Conservation (phyloP, 2,329 filamentous ascomycete species). For the Chaetomium globosum region DNA sequence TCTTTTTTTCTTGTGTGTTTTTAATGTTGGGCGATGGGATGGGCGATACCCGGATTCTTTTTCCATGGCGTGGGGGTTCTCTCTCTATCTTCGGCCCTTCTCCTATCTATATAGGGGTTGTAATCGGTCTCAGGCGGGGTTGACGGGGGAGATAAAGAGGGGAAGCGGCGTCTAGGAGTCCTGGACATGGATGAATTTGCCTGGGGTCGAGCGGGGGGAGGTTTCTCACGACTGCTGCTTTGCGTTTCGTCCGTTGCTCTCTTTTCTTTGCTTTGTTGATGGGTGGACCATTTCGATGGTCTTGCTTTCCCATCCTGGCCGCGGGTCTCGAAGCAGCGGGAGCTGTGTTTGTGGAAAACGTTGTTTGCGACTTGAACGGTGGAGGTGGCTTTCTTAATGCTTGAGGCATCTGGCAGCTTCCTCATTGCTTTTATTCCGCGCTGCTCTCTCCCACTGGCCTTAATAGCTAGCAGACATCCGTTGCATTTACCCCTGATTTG, state of each 20-base stretch:
- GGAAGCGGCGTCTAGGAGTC: not conserved
- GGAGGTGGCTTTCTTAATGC: not conserved
- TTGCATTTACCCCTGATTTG: not conserved
- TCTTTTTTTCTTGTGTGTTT: not conserved
- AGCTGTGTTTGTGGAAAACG: not conserved
- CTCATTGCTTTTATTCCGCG: not conserved
- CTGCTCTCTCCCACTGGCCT: not conserved
- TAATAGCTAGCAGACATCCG: not conserved
- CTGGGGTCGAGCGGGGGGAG: not conserved
- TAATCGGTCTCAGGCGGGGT: not conserved
- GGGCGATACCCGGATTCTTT: slow-evolving; percentile 6
- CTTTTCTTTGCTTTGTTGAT: not conserved
- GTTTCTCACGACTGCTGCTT: not conserved
- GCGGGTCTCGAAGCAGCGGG: not conserved
- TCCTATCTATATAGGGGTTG: not conserved
- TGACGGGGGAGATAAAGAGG: not conserved
- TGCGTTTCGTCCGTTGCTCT: not conserved
- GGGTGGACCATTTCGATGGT: not conserved
- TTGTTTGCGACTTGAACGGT: not conserved
- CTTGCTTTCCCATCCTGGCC: not conserved
- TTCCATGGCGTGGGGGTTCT: slow-evolving; percentile 2
- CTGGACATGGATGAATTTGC: not conserved
- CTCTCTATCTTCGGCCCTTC: not conserved
- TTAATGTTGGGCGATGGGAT: not conserved
- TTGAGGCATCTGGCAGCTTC: not conserved